phyloP scores from a whole-genome alignment of 192 early-diverging fungal genomes.

The Umbelopsis sp. region DNA sequence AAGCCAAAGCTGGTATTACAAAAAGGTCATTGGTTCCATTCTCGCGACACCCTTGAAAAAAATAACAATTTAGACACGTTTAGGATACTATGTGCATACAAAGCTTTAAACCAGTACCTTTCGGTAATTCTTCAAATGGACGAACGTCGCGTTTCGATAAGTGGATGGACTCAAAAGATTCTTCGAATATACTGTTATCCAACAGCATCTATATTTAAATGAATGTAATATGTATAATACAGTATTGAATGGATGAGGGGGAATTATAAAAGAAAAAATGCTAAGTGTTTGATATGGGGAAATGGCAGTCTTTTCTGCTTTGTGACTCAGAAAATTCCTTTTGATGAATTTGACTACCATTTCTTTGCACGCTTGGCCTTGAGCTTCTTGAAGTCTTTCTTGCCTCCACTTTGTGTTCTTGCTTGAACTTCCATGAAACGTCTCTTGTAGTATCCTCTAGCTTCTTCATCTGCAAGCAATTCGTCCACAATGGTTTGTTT shows the following conservation, averaged over 20 bases:
- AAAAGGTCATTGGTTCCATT: background rate
- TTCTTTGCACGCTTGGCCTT: conserved; percentile 47
- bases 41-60: background rate
- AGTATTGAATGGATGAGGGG: conserved; percentile 12
- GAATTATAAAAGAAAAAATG: conserved; percentile 14
- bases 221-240: no score
- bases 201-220: conserved; percentile 15
- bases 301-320: no score
- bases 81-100: no score
- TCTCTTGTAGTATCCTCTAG: conserved; percentile 83
- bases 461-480: conserved; percentile 75
- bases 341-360: conserved; percentile 33
- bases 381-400: conserved; percentile 54
- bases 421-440: conserved; percentile 83
- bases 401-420: conserved; percentile 53
- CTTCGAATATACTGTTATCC: conserved; percentile 15
- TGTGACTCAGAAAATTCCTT: background rate
- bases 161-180: background rate
- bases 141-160: conserved; percentile 9
- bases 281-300: background rate
- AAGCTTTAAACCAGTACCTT: background rate
- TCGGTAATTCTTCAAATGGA: conserved; percentile 2
- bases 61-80: background rate
- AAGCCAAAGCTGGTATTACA: background rate
- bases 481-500: conserved; percentile 86